These are phyloP conservation scores for Backusella westeae DNA, from an alignment of 192 early-diverging fungal genomes.

Conservation along the genomic window DNA sequence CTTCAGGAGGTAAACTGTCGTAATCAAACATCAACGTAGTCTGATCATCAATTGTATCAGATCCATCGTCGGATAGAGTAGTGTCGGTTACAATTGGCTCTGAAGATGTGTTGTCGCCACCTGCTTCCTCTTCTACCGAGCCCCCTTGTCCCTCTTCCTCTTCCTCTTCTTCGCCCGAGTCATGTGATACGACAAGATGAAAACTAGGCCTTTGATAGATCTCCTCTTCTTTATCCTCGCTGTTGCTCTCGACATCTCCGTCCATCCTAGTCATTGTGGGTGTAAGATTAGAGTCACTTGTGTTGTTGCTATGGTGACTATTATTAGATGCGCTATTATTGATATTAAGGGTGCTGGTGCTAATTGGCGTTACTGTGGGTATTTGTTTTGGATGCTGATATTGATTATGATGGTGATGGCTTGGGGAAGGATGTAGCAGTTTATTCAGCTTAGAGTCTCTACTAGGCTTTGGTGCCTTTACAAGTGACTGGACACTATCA, in stretches of 20 bases:
- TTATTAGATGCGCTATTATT: background rate
- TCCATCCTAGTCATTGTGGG: background rate
- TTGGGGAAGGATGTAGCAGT: background rate
- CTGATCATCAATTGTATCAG: background rate
- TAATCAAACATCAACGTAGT: constrained; percentile 21
- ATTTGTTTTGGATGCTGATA: background rate
- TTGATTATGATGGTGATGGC: background rate
- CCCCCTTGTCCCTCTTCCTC: background rate
- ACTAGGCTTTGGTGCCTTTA: background rate
- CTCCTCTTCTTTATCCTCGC: background rate
- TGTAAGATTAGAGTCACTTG: background rate
- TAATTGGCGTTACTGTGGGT: background rate
- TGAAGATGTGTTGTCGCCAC: background rate
- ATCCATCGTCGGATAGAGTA: background rate
- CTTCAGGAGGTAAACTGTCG: constrained; percentile 9
- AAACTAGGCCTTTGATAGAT: background rate
- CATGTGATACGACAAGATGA: background rate
- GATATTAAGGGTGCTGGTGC: background rate
- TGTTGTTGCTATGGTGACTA: background rate
- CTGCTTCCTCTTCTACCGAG: background rate
- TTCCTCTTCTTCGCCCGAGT: background rate
- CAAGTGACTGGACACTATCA: background rate
- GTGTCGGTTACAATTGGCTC: background rate
- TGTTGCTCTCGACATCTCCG: background rate
- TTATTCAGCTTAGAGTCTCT: background rate